Evolutionary conservation across 2,329 filamentous ascomycete species (phyloP).

Genomic region (Penicillium sp.): DNA sequence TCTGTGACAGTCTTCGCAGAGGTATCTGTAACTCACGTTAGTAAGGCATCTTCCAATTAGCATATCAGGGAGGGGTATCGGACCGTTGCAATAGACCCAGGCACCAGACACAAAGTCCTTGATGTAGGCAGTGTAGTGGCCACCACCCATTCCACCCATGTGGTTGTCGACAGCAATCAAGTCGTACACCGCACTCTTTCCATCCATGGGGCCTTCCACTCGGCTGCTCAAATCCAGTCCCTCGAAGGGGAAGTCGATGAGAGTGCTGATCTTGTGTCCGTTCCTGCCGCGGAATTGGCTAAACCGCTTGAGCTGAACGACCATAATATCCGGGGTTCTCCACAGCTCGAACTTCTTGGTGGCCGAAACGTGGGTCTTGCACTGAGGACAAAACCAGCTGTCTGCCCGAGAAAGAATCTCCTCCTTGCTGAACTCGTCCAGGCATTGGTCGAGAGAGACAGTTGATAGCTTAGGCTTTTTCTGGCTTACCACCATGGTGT

Average conservation of each 20-base stretch:
- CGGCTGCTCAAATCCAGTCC: constrained; percentile 78
- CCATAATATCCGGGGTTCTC: constrained; percentile 92
- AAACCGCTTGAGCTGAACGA: constrained; percentile 94
- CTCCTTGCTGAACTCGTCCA: constrained; percentile 91
- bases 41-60: constrained; percentile 18
- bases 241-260: constrained; percentile 88
- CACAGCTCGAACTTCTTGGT: constrained; percentile 97
- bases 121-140: constrained; percentile 93
- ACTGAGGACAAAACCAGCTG: constrained; percentile 95
- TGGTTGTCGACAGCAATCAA: constrained; percentile 96
- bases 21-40: constrained; percentile 60
- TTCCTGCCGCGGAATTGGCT: constrained; percentile 70
- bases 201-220: constrained; percentile 75
- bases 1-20: constrained; percentile 67
- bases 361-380: constrained; percentile 88
- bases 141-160: constrained; percentile 87
- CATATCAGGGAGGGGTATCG: constrained; percentile 17
- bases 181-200: constrained; percentile 84
- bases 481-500: constrained; percentile 63
- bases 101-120: constrained; percentile 85
- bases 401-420: constrained; percentile 94
- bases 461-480: constrained; percentile 65
- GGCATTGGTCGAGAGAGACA: constrained; percentile 82
- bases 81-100: constrained; percentile 98
- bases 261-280: constrained; percentile 80